Evolutionary conservation across 306 rosid species (phyloP).

Genomic region (Castanea mollissima): DNA sequence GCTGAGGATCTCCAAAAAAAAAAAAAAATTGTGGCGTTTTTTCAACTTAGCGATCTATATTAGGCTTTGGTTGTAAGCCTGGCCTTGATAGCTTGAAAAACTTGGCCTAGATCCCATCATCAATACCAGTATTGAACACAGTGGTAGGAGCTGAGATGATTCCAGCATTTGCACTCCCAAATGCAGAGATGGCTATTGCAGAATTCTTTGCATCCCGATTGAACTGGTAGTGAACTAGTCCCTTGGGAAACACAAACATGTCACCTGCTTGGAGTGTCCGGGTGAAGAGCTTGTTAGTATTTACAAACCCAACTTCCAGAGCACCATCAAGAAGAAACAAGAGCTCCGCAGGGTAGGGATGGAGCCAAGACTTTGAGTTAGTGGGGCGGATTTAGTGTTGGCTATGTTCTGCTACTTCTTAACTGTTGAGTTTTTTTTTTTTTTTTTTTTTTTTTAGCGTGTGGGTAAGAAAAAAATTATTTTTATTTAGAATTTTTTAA

Average conservation of each 20-base stretch:
- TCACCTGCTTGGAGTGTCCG: constrained; percentile 40
- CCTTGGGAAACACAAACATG: constrained; percentile 52
- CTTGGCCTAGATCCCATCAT: not conserved
- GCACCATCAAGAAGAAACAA: constrained; percentile 32
- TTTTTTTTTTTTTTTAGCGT: no score
- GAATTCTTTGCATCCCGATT: constrained; percentile 20
- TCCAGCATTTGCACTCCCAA: constrained; percentile 53
- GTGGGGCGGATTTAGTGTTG: no score
- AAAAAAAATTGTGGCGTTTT: no score
- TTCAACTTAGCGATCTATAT: not conserved
- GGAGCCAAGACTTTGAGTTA: not conserved
- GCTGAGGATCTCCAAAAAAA: no score
- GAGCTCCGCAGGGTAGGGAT: constrained; percentile 43
- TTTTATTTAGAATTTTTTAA: no score
- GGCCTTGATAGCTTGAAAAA: constrained; percentile 39
- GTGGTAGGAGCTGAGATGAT: constrained; percentile 37
- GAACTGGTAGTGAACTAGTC: constrained; percentile 45
- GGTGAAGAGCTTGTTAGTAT: constrained; percentile 47
- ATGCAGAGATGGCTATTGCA: constrained; percentile 39
- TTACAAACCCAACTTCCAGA: constrained; percentile 48
- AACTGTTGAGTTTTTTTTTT: no score
- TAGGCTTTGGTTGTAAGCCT: constrained; percentile 32
- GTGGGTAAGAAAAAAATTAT: no score
- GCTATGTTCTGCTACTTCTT: no score
- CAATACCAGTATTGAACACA: constrained; percentile 41